phyloP scores from a whole-genome alignment of 2,329 filamentous ascomycete genomes.

The Aspergillus persii region DNA sequence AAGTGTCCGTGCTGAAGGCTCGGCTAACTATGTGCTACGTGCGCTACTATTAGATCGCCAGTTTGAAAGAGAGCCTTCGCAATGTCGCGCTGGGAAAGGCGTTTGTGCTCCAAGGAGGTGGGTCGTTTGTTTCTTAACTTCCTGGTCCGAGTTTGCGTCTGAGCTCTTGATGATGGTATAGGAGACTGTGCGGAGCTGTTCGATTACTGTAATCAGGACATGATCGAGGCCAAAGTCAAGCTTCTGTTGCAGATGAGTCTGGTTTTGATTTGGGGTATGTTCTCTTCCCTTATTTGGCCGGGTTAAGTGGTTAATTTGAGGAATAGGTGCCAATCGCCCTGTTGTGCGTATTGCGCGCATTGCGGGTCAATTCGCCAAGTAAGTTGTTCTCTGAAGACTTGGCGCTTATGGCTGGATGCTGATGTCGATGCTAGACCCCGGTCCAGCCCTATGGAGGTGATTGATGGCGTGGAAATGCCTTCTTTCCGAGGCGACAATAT shows the following conservation, averaged over 20 bases:
- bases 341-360: slow-evolving; percentile 94
- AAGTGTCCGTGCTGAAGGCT: background rate
- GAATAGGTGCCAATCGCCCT: slow-evolving; percentile 60
- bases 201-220: slow-evolving; percentile 85
- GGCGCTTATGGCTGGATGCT: background rate
- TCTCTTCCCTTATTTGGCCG: slow-evolving; percentile 16
- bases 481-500: slow-evolving; percentile 95
- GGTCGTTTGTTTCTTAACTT: slow-evolving; percentile 4
- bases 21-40: background rate
- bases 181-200: slow-evolving; percentile 93
- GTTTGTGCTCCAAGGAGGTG: slow-evolving; percentile 88
- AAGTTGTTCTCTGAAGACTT: slow-evolving; percentile 9
- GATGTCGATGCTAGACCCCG: slow-evolving; percentile 55
- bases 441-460: slow-evolving; percentile 79
- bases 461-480: slow-evolving; percentile 76
- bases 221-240: slow-evolving; percentile 96
- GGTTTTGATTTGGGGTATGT: slow-evolving; percentile 79
- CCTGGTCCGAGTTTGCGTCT: background rate
- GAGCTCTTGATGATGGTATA: slow-evolving; percentile 13
- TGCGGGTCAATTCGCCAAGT: slow-evolving; percentile 95
- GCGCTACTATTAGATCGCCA: slow-evolving; percentile 55
- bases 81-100: slow-evolving; percentile 89
- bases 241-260: slow-evolving; percentile 95
- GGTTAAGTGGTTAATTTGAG: background rate
- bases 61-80: slow-evolving; percentile 72